A percentile compares a stretch with the other conserved stretches of the same genome.
Evolutionary conservation across 257 asterid species (phyloP).

Genomic region (Solanum pimpinellifolium): DNA sequence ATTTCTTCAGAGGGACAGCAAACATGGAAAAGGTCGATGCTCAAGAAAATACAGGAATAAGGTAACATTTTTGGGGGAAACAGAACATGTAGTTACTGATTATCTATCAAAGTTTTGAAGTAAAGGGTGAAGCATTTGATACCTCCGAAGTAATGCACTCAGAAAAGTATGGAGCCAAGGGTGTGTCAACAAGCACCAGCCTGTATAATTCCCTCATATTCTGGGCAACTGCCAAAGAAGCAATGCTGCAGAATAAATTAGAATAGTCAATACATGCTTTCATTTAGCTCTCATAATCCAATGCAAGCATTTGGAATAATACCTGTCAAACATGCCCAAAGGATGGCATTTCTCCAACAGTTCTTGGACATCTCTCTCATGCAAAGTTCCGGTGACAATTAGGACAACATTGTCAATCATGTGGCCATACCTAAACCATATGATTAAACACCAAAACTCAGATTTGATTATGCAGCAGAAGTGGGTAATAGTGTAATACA

Average conservation of each 20-base stretch:
- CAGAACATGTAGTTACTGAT: background rate
- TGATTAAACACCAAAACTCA: background rate
- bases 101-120: background rate
- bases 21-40: background rate
- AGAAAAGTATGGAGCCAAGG: slow-evolving; percentile 91
- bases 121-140: background rate
- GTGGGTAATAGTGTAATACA: background rate
- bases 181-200: slow-evolving; percentile 91
- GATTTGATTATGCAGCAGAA: background rate
- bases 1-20: background rate
- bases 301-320: background rate
- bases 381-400: slow-evolving; percentile 91
- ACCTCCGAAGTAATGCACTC: slow-evolving; percentile 96
- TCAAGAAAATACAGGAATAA: background rate
- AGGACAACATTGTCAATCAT: slow-evolving; percentile 91
- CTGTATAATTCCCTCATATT: slow-evolving; percentile 94
- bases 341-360: slow-evolving; percentile 94
- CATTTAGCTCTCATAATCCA: background rate
- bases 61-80: background rate
- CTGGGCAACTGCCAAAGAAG: slow-evolving; percentile 85
- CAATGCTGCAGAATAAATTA: slow-evolving; percentile 43
- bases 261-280: background rate
- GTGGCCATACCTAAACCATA: slow-evolving; percentile 66
- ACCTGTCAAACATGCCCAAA: slow-evolving; percentile 98
- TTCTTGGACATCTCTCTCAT: slow-evolving; percentile 93